Percentiles rank a stretch among this genome's conserved stretches.
These are phyloP conservation scores for Akanthomyces muscarius DNA, from an alignment of 2,329 filamentous ascomycete species.

Conservation along the genomic window DNA sequence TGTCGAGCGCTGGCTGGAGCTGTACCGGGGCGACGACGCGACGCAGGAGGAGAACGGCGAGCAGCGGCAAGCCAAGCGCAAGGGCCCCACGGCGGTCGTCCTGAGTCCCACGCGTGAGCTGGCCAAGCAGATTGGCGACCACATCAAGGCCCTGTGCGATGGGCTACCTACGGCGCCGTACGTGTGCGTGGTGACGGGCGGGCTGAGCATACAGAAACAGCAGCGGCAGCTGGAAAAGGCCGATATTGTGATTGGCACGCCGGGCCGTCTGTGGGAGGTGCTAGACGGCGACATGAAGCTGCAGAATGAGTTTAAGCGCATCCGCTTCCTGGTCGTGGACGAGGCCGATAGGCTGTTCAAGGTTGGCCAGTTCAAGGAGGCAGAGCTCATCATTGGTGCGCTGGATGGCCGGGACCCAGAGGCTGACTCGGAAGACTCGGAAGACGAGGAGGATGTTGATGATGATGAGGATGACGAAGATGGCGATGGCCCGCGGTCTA, in stretches of 20 bases:
- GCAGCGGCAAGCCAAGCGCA: conserved; percentile 61
- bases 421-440: conserved; percentile 44
- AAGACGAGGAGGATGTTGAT: conserved; percentile 38
- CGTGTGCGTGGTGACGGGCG: conserved; percentile 87
- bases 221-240: conserved; percentile 77
- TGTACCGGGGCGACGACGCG: conserved; percentile 32
- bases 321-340: conserved; percentile 84
- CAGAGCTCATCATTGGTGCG: conserved; percentile 78
- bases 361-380: conserved; percentile 92
- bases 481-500: not conserved
- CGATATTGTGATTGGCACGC: conserved; percentile 90
- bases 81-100: conserved; percentile 68
- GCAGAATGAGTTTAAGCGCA: conserved; percentile 64
- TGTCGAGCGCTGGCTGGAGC: conserved; percentile 72
- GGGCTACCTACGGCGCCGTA: conserved; percentile 59
- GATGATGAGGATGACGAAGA: conserved; percentile 15
- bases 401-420: conserved; percentile 70
- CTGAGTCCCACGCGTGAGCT: conserved; percentile 90
- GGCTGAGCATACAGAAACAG: conserved; percentile 91
- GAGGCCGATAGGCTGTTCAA: conserved; percentile 91
- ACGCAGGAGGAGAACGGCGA: conserved; percentile 55
- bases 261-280: conserved; percentile 91
- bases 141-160: conserved; percentile 71
- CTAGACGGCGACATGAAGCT: conserved; percentile 70
- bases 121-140: conserved; percentile 83